These are phyloP conservation scores for Withania somnifera DNA, from an alignment of 305 asterid genomes.

Conservation along the genomic window DNA sequence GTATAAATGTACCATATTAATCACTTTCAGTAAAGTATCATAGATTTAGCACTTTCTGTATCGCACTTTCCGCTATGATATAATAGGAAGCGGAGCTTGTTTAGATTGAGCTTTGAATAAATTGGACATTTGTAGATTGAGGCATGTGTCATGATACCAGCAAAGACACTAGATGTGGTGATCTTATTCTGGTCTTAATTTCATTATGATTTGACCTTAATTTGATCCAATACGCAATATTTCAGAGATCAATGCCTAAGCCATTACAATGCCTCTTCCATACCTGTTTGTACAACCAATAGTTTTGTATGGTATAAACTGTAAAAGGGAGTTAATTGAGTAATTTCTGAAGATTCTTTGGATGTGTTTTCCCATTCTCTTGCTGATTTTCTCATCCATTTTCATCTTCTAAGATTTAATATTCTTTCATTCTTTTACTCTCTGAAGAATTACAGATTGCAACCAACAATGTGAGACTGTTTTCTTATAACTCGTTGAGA, in stretches of 20 bases:
- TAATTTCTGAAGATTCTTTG: background rate
- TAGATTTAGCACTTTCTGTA: background rate
- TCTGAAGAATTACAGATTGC: constrained; percentile 29
- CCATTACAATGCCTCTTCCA: background rate
- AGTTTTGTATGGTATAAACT: background rate
- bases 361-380: background rate
- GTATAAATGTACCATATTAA: background rate
- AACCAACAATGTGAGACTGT: constrained; percentile 47
- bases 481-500: constrained; percentile 48
- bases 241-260: background rate
- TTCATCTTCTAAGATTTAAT: background rate
- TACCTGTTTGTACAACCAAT: background rate
- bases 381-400: background rate
- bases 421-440: background rate
- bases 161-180: background rate
- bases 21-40: background rate
- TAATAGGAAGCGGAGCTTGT: background rate
- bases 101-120: background rate
- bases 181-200: background rate
- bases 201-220: background rate
- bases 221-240: background rate
- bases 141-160: background rate
- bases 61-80: background rate
- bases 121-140: background rate
- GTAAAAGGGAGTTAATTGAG: background rate